phyloP scores from a whole-genome alignment of 75 land plant species.

The Pinus albicaulis region DNA sequence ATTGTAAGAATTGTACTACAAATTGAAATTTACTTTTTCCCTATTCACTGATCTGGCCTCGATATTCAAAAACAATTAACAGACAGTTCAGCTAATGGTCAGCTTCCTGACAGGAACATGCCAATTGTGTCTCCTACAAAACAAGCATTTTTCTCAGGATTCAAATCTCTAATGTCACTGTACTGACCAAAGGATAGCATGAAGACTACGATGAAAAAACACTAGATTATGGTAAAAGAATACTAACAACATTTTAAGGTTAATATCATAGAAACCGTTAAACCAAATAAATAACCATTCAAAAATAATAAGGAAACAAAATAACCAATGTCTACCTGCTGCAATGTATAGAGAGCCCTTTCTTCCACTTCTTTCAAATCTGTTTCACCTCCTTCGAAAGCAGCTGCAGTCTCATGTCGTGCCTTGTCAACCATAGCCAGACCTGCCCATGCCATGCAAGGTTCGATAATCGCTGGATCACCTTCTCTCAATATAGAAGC shows the following conservation, averaged over 20 bases:
- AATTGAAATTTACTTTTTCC: no score
- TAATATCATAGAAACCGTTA: no score
- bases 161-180: no score
- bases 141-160: no score
- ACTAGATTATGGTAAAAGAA: neutral
- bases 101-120: neutral
- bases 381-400: conserved; percentile 39
- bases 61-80: neutral
- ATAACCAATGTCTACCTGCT: conserved; percentile 53
- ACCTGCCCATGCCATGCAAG: conserved; percentile 75
- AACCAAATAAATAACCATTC: no score
- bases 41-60: neutral
- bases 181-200: neutral
- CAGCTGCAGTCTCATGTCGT: conserved; percentile 74
- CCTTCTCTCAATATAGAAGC: conserved; percentile 79
- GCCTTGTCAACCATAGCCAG: conserved; percentile 74
- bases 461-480: conserved; percentile 52
- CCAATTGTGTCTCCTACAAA: neutral
- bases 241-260: neutral
- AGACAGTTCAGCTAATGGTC: neutral
- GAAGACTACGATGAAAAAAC: neutral
- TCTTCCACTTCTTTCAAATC: conserved; percentile 62
- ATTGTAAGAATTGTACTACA: no score
- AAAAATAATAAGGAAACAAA: neutral
- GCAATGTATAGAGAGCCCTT: conserved; percentile 53